These are phyloP conservation scores for Saprolegnia diclina DNA, from an alignment of 352 stramenopile species.

Conservation along the genomic window DNA sequence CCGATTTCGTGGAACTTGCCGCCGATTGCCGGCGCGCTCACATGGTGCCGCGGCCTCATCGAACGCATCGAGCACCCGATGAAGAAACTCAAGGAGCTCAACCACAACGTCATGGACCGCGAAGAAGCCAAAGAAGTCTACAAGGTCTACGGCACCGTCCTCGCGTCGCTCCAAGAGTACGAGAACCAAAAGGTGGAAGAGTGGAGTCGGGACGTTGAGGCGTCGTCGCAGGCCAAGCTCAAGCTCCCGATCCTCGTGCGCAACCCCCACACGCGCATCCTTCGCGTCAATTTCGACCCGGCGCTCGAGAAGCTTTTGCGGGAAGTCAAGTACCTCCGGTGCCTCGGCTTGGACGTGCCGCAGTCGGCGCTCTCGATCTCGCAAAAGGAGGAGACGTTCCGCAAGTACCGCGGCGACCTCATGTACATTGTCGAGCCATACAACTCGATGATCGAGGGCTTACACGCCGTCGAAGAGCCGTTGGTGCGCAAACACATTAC, in stretches of 20 bases:
- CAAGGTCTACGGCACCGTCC: slow-evolving; percentile 95
- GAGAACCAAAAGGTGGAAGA: slow-evolving; percentile 96
- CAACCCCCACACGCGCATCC: slow-evolving; percentile 81
- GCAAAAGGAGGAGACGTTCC: slow-evolving; percentile 92
- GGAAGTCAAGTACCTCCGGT: slow-evolving; percentile 97
- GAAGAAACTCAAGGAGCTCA: slow-evolving; percentile 94
- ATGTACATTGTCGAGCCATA: slow-evolving; percentile 98
- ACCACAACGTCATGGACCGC: slow-evolving; percentile 95
- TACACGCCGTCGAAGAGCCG: slow-evolving; percentile 96
- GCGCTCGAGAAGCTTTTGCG: slow-evolving; percentile 94
- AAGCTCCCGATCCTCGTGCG: slow-evolving; percentile 91
- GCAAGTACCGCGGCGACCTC: slow-evolving; percentile 93
- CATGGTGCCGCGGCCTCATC: slow-evolving; percentile 94
- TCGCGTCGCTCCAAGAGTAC: slow-evolving; percentile 95
- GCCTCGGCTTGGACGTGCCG: slow-evolving; percentile 93
- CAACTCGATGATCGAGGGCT: slow-evolving; percentile 94
- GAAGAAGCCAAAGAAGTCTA: slow-evolving; percentile 98
- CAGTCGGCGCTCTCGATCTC: slow-evolving; percentile 94
- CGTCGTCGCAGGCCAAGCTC: slow-evolving; percentile 92
- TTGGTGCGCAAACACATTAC: slow-evolving; percentile 93
- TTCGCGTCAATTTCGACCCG: slow-evolving; percentile 97
- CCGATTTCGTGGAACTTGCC: slow-evolving; percentile 95
- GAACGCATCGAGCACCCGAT: slow-evolving; percentile 96
- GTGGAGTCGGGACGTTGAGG: slow-evolving; percentile 94
- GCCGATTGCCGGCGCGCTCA: slow-evolving; percentile 91